Base-by-base conservation (phyloP, 257 asterid genomes). In the Paraleonurus japonicus region DNA sequence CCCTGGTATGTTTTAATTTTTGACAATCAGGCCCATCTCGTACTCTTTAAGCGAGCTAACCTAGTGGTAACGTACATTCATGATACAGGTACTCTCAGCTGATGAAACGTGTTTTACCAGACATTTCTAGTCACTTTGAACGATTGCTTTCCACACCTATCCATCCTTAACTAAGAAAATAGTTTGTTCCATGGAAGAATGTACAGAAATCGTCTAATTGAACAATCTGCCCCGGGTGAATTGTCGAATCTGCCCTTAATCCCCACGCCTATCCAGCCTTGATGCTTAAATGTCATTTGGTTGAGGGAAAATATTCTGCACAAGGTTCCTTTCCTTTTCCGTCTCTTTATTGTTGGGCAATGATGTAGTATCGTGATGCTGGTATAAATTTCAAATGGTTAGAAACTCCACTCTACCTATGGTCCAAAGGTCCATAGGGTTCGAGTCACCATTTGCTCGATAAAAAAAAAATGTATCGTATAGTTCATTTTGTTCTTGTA, bases 41-140 rank as follows among this genome's bases (percentile, higher is more conserved):
- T 65, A 12, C 19, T 4, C 16, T 60, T 17, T 60, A 45, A 28
- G 35, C 61, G 19, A 22, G 23, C 54, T 47, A 3, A 10, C 54
- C 19, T n/a, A 43, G 35, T 16, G 22, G 69, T 45, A 45, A 45
- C 2, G 0, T 47, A n/a, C 54, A n/a, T 35, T 3, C 19, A 47
- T 47, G 54, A n/a, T 84, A 4, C 89, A 95, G 99, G 92, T 92
- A 88, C 55, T 62, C 84, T 1, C 86, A 84, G 70, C 79, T 95
- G 82, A 92, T 92, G 69, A 83, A 85, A 33, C 91, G 94, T 4
- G 79, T 92, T 59, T 78, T 89, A 68, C 94, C 96, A 92, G 80
- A 90, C 93, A 3, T 87, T 88, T 12, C 95, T 86, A 15, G 85
- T 78, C 92, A 92, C 81, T 95, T 95, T 71, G 81, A 80, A 48